Evolutionary conservation across 1,139 yeast species (phyloP), one percentile per base, ranked within the genome.

Genomic region (Saccharomycopsis phalli): DNA sequence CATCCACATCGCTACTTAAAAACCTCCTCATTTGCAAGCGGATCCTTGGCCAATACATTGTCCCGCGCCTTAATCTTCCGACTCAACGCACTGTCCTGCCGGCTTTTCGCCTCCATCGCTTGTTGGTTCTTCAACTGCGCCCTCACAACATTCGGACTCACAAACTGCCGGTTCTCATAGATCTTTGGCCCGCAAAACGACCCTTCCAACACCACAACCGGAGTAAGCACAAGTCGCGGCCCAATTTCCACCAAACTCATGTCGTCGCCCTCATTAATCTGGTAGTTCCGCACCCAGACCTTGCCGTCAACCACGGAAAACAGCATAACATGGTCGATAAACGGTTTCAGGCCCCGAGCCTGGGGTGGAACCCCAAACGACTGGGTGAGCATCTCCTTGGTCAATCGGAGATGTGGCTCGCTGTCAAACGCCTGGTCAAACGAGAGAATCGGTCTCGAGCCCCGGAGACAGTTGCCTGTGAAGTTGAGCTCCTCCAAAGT

Each of bases 131-230:
- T 82, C 51, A 71, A 50, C 68, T 88, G 96, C 11, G 98, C 87
- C 66, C 98, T 81, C 40, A 82, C 94, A 51, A 83, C 77, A 68
- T 91, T 91, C 50, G 98, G 98, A 46, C 95, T 83, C 39, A 91
- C 95, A 60, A 84, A 91, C 62, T 91, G 94, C 68, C 84, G 88
- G 68, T 91, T 91, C 58, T 91, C 98, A 64, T 84, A 91, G 51
- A 91, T 86, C 69, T 91, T 87, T 48, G 98, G 96, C 18, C 99
- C 98, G 43, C 96, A 94, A 56, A 91, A 93, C 2, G 97, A 86
- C 37, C 98, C 99, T 63, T 91, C 98, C 50, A 91, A 71, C 40
- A 91, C 79, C 47, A 94, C 81, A 52, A 91, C 88, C 51, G 83
- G 78, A 3, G 98, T 91, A 66, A 93, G 71, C 29, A 93, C 97